These are phyloP conservation scores for Epichloe festucae DNA, from an alignment of 2,329 filamentous ascomycete species.

Conservation along the genomic window DNA sequence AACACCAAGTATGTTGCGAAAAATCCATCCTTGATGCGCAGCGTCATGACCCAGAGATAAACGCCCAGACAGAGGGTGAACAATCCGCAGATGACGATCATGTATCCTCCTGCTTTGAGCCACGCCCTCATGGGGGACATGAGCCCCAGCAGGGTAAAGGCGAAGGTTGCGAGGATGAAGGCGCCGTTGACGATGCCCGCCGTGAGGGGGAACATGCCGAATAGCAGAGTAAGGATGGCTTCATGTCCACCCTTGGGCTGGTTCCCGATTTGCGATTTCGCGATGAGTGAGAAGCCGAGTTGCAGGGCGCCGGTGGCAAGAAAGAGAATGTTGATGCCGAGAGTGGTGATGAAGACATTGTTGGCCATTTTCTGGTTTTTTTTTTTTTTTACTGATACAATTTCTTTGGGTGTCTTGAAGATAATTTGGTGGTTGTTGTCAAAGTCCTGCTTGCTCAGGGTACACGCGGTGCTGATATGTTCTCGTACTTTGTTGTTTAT, in stretches of 20 bases:
- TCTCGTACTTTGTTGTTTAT: too few relatives aligned
- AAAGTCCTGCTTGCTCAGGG: too few relatives aligned
- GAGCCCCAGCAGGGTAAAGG: conserved; percentile 58
- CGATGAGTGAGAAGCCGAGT: conserved; percentile 42
- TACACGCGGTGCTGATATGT: too few relatives aligned
- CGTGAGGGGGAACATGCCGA: conserved; percentile 41
- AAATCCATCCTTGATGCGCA: conserved; percentile 53
- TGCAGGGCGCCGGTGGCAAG: conserved; percentile 39
- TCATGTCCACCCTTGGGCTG: conserved; percentile 30
- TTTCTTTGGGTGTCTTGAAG: too few relatives aligned
- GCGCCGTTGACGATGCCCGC: conserved; percentile 61
- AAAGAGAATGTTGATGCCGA: conserved; percentile 37
- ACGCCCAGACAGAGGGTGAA: conserved; percentile 56
- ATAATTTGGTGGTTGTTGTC: too few relatives aligned
- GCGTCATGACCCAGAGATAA: conserved; percentile 59
- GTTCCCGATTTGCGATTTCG: conserved; percentile 32
- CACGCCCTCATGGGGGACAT: conserved; percentile 53
- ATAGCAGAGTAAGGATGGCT: conserved; percentile 38
- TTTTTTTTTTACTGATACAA: too few relatives aligned
- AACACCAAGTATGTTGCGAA: conserved; percentile 47
- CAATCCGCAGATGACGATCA: conserved; percentile 46
- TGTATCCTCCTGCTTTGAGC: conserved; percentile 56
- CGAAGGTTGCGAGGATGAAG: conserved; percentile 58
- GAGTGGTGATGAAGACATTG: conserved; percentile 38
- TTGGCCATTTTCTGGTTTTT: conserved; percentile 31